These are phyloP conservation scores for Hyphodiscus sp. DNA, from an alignment of 2,329 filamentous ascomycete genomes.

Conservation along the genomic window DNA sequence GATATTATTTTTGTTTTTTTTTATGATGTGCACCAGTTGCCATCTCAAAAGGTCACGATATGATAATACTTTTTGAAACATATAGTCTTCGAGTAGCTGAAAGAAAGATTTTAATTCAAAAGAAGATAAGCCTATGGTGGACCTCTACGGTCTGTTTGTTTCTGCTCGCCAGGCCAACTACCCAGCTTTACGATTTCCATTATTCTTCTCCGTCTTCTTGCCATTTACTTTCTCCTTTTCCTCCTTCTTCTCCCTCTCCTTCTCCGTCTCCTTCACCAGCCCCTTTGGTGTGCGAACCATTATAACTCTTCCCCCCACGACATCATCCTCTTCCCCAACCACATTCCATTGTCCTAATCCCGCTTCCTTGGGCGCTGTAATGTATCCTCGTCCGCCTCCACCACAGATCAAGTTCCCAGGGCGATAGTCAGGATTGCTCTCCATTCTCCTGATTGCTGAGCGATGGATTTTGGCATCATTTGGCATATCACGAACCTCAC, in stretches of 20 bases:
- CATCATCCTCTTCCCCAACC: slow-evolving; percentile 39
- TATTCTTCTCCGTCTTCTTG: too few species aligned
- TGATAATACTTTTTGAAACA: too few species aligned
- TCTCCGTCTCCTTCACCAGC: not conserved
- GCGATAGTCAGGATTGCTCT: slow-evolving; percentile 42
- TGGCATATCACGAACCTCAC: slow-evolving; percentile 55
- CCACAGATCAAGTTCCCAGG: slow-evolving; percentile 56
- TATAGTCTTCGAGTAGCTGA: too few species aligned
- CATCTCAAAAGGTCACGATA: too few species aligned
- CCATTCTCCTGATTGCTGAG: slow-evolving; percentile 51
- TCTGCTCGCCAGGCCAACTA: too few species aligned
- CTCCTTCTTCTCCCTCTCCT: not conserved
- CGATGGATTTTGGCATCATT: slow-evolving; percentile 48
- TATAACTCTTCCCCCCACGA: slow-evolving; percentile 1
- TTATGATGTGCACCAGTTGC: too few species aligned
- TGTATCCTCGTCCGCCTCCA: slow-evolving; percentile 51
- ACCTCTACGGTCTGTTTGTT: too few species aligned
- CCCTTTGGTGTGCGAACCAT: not conserved
- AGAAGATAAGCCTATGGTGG: too few species aligned
- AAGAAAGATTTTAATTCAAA: too few species aligned
- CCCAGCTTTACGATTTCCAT: too few species aligned
- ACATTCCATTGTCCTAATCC: slow-evolving; percentile 49
- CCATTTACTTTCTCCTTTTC: not conserved
- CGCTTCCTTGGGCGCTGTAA: slow-evolving; percentile 40
- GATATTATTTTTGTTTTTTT: too few species aligned